A percentile compares a stretch with the other conserved stretches of the same genome.
phyloP scores from a whole-genome alignment of 2,329 filamentous ascomycete species.

The Leptographium galeiforme region DNA sequence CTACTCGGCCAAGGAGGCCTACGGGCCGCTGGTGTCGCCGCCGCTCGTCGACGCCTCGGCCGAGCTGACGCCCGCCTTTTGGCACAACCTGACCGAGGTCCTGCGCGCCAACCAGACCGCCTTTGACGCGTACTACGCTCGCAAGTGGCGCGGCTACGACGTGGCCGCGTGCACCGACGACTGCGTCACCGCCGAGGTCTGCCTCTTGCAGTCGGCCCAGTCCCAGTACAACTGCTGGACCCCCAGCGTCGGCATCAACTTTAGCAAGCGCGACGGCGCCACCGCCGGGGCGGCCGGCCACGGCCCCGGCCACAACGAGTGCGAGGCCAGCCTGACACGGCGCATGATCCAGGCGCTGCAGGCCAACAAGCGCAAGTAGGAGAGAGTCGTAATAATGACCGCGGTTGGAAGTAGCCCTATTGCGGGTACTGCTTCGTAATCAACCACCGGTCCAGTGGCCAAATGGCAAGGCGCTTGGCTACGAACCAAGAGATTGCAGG shows the following conservation, averaged over 20 bases:
- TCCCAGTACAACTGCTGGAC: slow-evolving; percentile 22
- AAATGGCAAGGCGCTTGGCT: slow-evolving; percentile 23
- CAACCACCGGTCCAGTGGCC: slow-evolving; percentile 13
- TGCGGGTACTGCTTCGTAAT: too few relatives aligned
- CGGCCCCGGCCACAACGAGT: neutral
- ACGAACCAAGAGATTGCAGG: slow-evolving; percentile 25
- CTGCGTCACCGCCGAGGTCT: slow-evolving; percentile 22
- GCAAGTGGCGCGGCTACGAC: slow-evolving; percentile 21
- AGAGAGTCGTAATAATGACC: neutral
- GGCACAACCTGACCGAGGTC: slow-evolving; percentile 29
- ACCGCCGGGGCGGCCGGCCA: neutral
- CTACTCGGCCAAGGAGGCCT: slow-evolving; percentile 40
- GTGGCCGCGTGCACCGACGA: slow-evolving; percentile 16
- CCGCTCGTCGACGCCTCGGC: slow-evolving; percentile 19
- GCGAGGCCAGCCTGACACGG: neutral
- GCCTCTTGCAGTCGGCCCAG: slow-evolving; percentile 21
- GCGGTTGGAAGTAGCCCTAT: too few relatives aligned
- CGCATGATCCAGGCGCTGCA: neutral
- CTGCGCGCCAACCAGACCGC: slow-evolving; percentile 19
- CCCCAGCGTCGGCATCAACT: slow-evolving; percentile 1
- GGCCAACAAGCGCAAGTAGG: neutral
- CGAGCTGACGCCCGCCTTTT: slow-evolving; percentile 32
- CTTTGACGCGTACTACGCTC: slow-evolving; percentile 22
- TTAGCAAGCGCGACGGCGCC: neutral
- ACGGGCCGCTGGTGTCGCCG: slow-evolving; percentile 31